Percentiles rank a stretch among this genome's conserved stretches.
phyloP scores from a whole-genome alignment of 371 early-diverging fungal genomes.

The Basidiobolus meristosporus region DNA sequence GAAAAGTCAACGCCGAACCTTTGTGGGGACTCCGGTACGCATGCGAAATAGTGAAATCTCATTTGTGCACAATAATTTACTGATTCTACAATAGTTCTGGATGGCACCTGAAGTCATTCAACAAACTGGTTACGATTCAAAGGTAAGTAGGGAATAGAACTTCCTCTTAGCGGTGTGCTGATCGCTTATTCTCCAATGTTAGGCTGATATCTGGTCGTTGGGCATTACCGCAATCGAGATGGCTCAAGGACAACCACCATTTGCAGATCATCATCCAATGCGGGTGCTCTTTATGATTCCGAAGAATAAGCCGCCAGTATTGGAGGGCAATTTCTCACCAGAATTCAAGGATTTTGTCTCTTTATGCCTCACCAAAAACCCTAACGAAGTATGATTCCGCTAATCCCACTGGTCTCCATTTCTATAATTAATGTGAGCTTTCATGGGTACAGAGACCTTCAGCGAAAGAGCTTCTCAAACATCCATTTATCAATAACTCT shows the following conservation, averaged over 20 bases:
- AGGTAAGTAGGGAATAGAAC: conserved; percentile 16
- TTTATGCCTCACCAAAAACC: conserved; percentile 73
- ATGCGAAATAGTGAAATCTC: not conserved
- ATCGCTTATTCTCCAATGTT: not conserved
- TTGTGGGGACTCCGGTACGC: conserved; percentile 91
- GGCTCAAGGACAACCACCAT: conserved; percentile 84
- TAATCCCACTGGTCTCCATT: conserved; percentile 3
- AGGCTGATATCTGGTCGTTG: conserved; percentile 96
- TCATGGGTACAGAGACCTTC: conserved; percentile 49
- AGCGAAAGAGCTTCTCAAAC: conserved; percentile 78
- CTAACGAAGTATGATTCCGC: conserved; percentile 31
- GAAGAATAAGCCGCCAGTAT: conserved; percentile 74
- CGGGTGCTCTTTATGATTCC: conserved; percentile 84
- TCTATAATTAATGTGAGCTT: not conserved
- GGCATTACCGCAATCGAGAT: conserved; percentile 97
- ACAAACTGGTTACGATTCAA: conserved; percentile 86
- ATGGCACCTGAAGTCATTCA: conserved; percentile 97
- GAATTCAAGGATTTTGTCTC: conserved; percentile 84
- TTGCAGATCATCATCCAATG: conserved; percentile 84
- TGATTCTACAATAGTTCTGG: conserved; percentile 21
- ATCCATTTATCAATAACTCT: conserved; percentile 66
- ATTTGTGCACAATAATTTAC: not conserved
- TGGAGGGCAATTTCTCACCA: conserved; percentile 60
- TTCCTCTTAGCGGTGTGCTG: not conserved
- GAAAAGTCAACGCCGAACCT: conserved; percentile 82